Base-by-base conservation (phyloP, 2,329 filamentous ascomycete genomes). In the Trichoderma semiorbis region DNA sequence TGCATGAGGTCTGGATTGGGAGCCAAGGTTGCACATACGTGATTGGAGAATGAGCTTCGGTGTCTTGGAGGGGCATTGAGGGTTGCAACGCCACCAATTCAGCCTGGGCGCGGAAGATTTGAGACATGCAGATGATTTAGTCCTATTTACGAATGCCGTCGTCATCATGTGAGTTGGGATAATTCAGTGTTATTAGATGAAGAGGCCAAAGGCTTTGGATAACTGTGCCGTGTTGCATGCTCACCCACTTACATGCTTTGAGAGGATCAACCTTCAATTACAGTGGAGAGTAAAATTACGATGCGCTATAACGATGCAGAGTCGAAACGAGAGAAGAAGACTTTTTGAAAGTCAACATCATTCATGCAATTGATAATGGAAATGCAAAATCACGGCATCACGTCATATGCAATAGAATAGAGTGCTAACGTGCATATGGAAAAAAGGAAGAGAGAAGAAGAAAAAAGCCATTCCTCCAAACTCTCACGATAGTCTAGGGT, bases 1-100 rank as follows among this genome's bases (percentile, higher is more conserved):
- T 87, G 14, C 91, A 93, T 75, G 90, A 93, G 80, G 91, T 93
- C 1, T 92, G 90, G 88, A 85, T 93, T 61, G 91, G 91, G 1
- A 75, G 79, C 1, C 82, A 87, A 72, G 91, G 91, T 0, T 93
- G 91, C 78, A 92, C 89, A 3, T 91, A 91, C 81, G 89, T 90
- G 10, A 88, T 90, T 77, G 88, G 89, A 62, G 88, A 90, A 21
- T 68, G 58, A 70, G 28, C 21, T 28, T 55, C 34, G 43, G 21
- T 30, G 10, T 39, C 67, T 26, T 32, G 6, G 63, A 55, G 43
- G 62, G 62, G 64, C 39, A 36, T 55, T 6, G n/a, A 32, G n/a
- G 11, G 21, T 21, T 21, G 32, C 16, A 67, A 43, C 50, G 64
- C 50, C 64, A 67, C 63, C 24, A 18, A n/a, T 21, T 66, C 63